phyloP scores from a whole-genome alignment of 768 basidiomycete genomes.

The Mycena floridula region DNA sequence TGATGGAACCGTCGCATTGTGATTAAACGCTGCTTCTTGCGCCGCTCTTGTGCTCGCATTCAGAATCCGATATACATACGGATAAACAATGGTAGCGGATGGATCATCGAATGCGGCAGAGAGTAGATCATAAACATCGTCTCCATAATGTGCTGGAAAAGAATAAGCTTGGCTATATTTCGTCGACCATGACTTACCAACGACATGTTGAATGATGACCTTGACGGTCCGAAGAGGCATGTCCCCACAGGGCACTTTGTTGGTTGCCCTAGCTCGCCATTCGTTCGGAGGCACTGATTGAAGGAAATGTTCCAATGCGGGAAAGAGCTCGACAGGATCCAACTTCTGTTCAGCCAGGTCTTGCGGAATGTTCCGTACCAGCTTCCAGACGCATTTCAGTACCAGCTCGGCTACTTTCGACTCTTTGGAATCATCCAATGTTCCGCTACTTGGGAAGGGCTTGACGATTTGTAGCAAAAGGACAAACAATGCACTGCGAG shows the following conservation, averaged over 20 bases:
- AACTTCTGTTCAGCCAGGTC: constrained; percentile 76
- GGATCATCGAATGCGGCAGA: constrained; percentile 90
- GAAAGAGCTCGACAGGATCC: constrained; percentile 84
- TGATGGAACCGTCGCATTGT: constrained; percentile 36
- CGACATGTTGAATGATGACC: constrained; percentile 95
- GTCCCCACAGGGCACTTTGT: constrained; percentile 91
- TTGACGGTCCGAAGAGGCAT: constrained; percentile 98
- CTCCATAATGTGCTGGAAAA: constrained; percentile 68
- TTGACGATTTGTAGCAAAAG: constrained; percentile 79
- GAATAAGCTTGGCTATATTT: background rate
- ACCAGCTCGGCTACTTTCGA: constrained; percentile 89
- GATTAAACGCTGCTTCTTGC: constrained; percentile 28
- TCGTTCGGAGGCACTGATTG: constrained; percentile 93
- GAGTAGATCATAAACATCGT: constrained; percentile 86
- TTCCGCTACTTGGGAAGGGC: constrained; percentile 74
- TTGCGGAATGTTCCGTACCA: constrained; percentile 90
- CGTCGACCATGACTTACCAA: constrained; percentile 54
- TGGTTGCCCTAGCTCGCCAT: constrained; percentile 88
- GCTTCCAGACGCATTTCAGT: constrained; percentile 96
- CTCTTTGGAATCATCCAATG: constrained; percentile 69
- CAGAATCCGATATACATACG: constrained; percentile 88
- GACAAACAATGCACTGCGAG: constrained; percentile 64
- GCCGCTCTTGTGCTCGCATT: constrained; percentile 55
- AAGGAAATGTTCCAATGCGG: constrained; percentile 90
- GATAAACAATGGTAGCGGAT: constrained; percentile 96